phyloP scores from a whole-genome alignment of 2,329 filamentous ascomycete genomes.

The Calonectria leucothoes region DNA sequence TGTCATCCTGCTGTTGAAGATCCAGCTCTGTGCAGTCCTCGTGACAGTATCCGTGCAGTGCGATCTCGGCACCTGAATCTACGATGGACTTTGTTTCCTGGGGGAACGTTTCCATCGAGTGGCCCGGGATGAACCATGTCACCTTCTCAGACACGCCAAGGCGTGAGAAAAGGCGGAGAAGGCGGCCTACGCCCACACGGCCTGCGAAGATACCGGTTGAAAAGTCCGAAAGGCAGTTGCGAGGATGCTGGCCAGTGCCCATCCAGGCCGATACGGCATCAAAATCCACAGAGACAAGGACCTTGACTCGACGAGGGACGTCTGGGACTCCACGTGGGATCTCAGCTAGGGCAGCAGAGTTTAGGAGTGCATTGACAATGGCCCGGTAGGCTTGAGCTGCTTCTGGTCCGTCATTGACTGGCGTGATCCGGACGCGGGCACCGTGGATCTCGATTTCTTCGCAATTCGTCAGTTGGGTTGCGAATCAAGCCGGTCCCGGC shows the following conservation, averaged over 20 bases:
- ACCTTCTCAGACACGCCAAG: constrained; percentile 58
- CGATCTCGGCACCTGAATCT: constrained; percentile 58
- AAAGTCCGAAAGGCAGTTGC: constrained; percentile 29
- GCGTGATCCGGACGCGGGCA: constrained; percentile 1
- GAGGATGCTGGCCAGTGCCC: constrained; percentile 61
- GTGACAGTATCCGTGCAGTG: constrained; percentile 60
- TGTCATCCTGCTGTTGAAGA: background rate
- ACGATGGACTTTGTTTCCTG: constrained; percentile 51
- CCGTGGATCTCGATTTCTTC: constrained; percentile 9
- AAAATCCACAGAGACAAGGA: constrained; percentile 54
- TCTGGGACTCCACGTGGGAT: constrained; percentile 6
- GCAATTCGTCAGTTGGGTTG: constrained; percentile 7
- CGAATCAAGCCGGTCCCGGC: background rate
- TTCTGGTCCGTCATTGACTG: constrained; percentile 3
- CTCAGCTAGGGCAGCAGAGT: constrained; percentile 2
- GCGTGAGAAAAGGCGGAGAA: constrained; percentile 50
- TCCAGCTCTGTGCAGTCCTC: constrained; percentile 40
- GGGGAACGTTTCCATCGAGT: constrained; percentile 61
- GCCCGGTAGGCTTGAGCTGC: background rate
- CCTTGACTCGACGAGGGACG: constrained; percentile 38
- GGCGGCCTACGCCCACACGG: constrained; percentile 58
- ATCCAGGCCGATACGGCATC: constrained; percentile 66
- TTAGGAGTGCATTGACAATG: background rate
- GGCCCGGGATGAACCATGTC: constrained; percentile 65
- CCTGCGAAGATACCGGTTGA: constrained; percentile 24